Percentiles rank a stretch among this genome's conserved stretches.
Conservation (phyloP, 129 eudicot genomes). For the Lactuca sativa region DNA sequence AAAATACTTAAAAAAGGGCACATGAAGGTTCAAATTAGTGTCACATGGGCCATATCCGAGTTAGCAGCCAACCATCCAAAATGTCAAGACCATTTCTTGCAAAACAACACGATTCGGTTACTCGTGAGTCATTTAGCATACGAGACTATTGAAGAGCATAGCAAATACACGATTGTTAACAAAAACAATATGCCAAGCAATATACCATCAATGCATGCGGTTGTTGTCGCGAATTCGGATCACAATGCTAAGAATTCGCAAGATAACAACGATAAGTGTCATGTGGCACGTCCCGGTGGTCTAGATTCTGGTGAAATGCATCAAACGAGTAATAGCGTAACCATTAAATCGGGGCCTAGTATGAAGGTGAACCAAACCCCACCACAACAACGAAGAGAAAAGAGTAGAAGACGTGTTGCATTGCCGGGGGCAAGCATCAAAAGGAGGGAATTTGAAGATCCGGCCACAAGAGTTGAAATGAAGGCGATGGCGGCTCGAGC, state of each 20-base stretch:
- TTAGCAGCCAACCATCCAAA: slow-evolving; percentile 43
- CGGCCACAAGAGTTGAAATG: slow-evolving; percentile 57
- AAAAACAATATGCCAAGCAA: slow-evolving; percentile 31
- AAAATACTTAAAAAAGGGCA: slow-evolving; percentile 58
- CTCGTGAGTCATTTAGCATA: slow-evolving; percentile 65
- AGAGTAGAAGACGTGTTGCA: slow-evolving; percentile 33
- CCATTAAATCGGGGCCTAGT: slow-evolving; percentile 16
- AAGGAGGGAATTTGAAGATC: slow-evolving; percentile 67
- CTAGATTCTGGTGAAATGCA: slow-evolving; percentile 28
- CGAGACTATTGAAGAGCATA: slow-evolving; percentile 68
- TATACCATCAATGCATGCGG: slow-evolving; percentile 40
- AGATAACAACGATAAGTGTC: slow-evolving; percentile 20
- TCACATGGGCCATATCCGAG: slow-evolving; percentile 72
- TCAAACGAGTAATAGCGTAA: slow-evolving; percentile 29
- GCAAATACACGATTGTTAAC: slow-evolving; percentile 46
- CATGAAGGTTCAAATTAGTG: slow-evolving; percentile 61
- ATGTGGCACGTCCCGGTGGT: slow-evolving; percentile 37
- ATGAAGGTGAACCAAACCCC: background rate
- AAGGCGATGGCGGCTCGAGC: slow-evolving; percentile 79
- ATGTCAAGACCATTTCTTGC: slow-evolving; percentile 60
- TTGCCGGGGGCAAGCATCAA: slow-evolving; percentile 57
- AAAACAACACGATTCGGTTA: slow-evolving; percentile 50
- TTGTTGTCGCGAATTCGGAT: slow-evolving; percentile 36
- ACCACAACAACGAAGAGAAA: slow-evolving; percentile 26
- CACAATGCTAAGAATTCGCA: background rate